Conservation (phyloP, 805 yeast species). For the Teunomyces kruisii region DNA sequence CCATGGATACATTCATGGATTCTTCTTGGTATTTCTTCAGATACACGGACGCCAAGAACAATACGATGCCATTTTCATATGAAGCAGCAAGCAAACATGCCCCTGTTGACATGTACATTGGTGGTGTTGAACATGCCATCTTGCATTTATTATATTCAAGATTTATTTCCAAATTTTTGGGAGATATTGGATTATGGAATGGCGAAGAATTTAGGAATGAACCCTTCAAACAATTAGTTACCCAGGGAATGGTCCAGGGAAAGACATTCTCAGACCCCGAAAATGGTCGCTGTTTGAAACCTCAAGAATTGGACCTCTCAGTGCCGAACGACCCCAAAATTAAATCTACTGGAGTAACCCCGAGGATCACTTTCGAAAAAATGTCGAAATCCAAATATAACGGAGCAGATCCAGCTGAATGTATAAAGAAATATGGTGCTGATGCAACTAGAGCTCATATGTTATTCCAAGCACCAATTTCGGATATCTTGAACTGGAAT, state of each 20-base stretch:
- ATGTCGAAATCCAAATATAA: constrained; percentile 97
- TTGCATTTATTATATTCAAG: constrained; percentile 85
- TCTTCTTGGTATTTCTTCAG: constrained; percentile 96
- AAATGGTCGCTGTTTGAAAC: constrained; percentile 73
- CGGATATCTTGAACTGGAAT: constrained; percentile 86
- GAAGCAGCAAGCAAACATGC: constrained; percentile 50
- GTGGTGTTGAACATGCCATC: constrained; percentile 97
- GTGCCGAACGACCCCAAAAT: constrained; percentile 46
- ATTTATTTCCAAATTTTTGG: constrained; percentile 78
- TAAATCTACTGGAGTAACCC: constrained; percentile 48
- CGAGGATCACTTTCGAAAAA: constrained; percentile 71
- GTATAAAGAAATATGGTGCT: constrained; percentile 78
- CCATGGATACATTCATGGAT: constrained; percentile 98
- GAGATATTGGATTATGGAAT: constrained; percentile 66
- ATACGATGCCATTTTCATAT: constrained; percentile 50
- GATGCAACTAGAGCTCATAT: constrained; percentile 95
- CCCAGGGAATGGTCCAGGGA: constrained; percentile 99
- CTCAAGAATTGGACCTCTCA: constrained; percentile 61
- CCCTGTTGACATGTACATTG: constrained; percentile 90
- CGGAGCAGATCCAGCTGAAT: constrained; percentile 86
- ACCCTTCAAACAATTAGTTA: constrained; percentile 76
- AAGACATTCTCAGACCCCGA: constrained; percentile 72
- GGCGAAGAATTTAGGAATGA: constrained; percentile 63
- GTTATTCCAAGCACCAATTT: constrained; percentile 86
- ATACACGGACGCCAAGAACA: constrained; percentile 72